Percentiles rank a stretch among this genome's conserved stretches.
These are phyloP conservation scores for Dactylonectria macrodidyma DNA, from an alignment of 2,329 filamentous ascomycete genomes.

Conservation along the genomic window DNA sequence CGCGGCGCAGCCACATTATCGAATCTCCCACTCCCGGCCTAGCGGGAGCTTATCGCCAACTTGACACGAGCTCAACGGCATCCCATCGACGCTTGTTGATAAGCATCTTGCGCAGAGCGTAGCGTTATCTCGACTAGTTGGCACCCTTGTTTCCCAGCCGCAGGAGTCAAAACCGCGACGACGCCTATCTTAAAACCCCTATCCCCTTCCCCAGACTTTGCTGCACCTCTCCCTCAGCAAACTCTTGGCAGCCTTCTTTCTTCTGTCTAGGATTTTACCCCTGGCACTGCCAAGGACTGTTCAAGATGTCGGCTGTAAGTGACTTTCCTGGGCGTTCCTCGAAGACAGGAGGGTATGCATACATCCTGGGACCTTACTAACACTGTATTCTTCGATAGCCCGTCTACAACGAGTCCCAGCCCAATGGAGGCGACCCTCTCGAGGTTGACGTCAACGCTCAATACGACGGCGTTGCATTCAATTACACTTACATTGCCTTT, in stretches of 20 bases:
- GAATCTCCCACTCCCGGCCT: conserved; percentile 4
- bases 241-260: conserved; percentile 1
- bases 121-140: conserved; percentile 4
- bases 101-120: conserved; percentile 1
- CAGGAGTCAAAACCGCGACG: conserved; percentile 14
- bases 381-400: conserved; percentile 6
- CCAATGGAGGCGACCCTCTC: conserved; percentile 32
- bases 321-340: not conserved
- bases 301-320: conserved; percentile 27
- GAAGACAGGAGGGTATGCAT: not conserved
- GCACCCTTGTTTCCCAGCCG: conserved; percentile 5
- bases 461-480: conserved; percentile 30
- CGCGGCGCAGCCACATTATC: not conserved
- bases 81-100: conserved; percentile 25
- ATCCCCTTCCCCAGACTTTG: not conserved
- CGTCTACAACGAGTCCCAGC: conserved; percentile 31
- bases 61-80: not conserved
- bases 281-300: not conserved
- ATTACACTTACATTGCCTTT: conserved; percentile 35
- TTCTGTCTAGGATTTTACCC: not conserved
- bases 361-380: not conserved
- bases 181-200: conserved; percentile 5
- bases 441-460: conserved; percentile 32
- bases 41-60: conserved; percentile 16
- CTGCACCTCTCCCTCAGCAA: conserved; percentile 7